Evolutionary conservation across 2,329 filamentous ascomycete genomes (phyloP), one percentile per base, ranked within the genome.

Genomic region (Penicillium sp.): DNA sequence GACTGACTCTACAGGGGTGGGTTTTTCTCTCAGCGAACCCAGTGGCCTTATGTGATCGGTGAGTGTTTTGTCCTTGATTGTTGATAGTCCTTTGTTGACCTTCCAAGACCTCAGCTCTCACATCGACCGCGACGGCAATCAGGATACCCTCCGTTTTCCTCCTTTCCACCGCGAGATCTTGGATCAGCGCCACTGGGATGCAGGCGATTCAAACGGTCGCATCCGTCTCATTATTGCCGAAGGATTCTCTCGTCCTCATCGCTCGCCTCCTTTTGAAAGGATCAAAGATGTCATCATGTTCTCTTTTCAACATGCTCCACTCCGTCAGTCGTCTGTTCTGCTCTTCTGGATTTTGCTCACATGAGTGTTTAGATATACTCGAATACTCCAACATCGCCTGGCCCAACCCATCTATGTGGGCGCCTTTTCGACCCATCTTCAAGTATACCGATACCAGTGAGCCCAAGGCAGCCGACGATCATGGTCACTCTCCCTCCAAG

Each of bases 231-330:
- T 91, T 49, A 81, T 95, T 52, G 85, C 87, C 44, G 89, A 93
- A 66, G 86, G 88, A 0, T 85, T 90, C 52, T 76, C 80, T 9
- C 76, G 84, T 34, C 72, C 70, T 8, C 65, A 70, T 59, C 71
- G 73, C 28, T 66, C 60, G 7, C 73, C 69, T 5, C 81, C 83
- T 0, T 83, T 88, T 58, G 85, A 89, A 62, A 77, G 84, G 38
- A 76, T 88, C 56, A 88, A 86, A 65, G 89, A 92, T 63, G 72
- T 90, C 42, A 82, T 91, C 23, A 82, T 82, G 13, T 94, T 95
- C 70, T 86, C 90, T 1, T 95, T 95, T 63, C 89, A 94, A 65
- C 89, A 94, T 75, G 90, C 88, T 31, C 90, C 90, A 1, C 73
- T 88, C 49, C 81, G 90, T 93, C 75, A 60, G 79, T 72, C 34